phyloP scores from a whole-genome alignment of 2,329 filamentous ascomycete genomes.

The Fusarium sulawesiense region DNA sequence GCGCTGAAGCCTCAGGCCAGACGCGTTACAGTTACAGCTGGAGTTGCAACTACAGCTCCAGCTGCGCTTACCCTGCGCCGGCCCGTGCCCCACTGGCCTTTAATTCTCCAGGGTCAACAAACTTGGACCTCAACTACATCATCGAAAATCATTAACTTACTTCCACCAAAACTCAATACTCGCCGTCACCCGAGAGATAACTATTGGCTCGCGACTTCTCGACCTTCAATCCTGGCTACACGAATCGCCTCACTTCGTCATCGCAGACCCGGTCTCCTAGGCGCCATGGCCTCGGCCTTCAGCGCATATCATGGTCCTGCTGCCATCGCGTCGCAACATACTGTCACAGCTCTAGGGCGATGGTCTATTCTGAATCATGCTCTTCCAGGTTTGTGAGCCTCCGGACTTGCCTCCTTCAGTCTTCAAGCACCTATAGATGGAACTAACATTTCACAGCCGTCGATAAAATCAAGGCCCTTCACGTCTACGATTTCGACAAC shows the following conservation, averaged over 20 bases:
- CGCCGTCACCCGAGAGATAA: not conserved
- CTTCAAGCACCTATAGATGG: constrained; percentile 20
- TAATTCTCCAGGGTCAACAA: constrained; percentile 27
- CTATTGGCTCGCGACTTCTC: constrained; percentile 41
- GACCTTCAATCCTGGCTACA: not conserved
- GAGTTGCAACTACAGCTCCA: not conserved
- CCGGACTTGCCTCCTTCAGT: not conserved
- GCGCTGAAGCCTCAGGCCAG: constrained; percentile 44
- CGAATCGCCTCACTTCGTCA: constrained; percentile 31
- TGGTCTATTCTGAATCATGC: constrained; percentile 85
- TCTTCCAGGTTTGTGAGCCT: constrained; percentile 69
- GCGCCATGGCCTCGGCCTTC: constrained; percentile 56
- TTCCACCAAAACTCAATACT: constrained; percentile 1
- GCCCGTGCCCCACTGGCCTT: constrained; percentile 27
- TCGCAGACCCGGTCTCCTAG: constrained; percentile 40
- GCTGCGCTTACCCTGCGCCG: not conserved
- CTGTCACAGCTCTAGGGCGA: constrained; percentile 79
- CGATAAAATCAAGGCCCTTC: constrained; percentile 79
- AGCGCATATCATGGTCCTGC: constrained; percentile 52
- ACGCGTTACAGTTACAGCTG: not conserved
- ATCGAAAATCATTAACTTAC: constrained; percentile 17
- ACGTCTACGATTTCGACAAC: constrained; percentile 99
- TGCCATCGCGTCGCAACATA: constrained; percentile 55
- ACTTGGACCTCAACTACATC: constrained; percentile 38
- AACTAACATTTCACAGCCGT: constrained; percentile 57